These are phyloP conservation scores for Xylaria bambusicola DNA, from an alignment of 495 filamentous ascomycete genomes.

Conservation along the genomic window DNA sequence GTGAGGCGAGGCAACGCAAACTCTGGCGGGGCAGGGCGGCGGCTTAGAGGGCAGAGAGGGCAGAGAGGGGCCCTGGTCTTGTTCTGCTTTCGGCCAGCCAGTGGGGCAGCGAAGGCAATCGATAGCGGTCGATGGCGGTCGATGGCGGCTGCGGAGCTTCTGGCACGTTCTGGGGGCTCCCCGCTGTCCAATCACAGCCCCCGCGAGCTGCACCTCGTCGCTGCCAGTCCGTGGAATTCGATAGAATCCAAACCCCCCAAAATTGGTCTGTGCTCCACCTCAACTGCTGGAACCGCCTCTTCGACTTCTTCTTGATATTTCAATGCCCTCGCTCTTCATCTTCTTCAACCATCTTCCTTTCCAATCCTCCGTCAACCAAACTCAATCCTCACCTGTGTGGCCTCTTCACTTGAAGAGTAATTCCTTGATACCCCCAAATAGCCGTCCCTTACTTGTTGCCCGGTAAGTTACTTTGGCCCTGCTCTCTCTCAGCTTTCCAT, in stretches of 20 bases:
- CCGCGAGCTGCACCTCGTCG: conserved; percentile 7
- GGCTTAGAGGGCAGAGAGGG: conserved; percentile 3
- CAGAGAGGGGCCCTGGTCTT: conserved; percentile 14
- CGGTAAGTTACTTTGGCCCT: conserved; percentile 27
- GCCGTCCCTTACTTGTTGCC: conserved; percentile 10
- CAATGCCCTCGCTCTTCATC: conserved; percentile 24
- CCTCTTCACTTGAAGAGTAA: conserved; percentile 16
- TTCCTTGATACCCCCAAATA: conserved; percentile 26
- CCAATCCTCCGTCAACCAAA: conserved; percentile 8
- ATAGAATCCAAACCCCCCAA: conserved; percentile 39
- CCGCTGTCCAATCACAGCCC: conserved; percentile 28
- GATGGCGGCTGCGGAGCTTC: background rate
- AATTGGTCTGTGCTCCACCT: conserved; percentile 33
- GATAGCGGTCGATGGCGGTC: conserved; percentile 12
- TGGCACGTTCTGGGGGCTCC: conserved; percentile 18
- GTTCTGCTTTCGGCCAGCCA: conserved; percentile 21
- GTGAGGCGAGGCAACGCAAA: no score
- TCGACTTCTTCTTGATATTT: conserved; percentile 23
- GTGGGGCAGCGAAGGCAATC: background rate
- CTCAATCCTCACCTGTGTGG: conserved; percentile 1
- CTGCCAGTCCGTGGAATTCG: conserved; percentile 37
- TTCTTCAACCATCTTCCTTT: conserved; percentile 21
- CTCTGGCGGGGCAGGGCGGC: no score
- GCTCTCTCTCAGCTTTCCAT: no score
- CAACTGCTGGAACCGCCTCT: conserved; percentile 21